Conservation (phyloP, 2,329 filamentous ascomycete species). For the Botrytis fabae region DNA sequence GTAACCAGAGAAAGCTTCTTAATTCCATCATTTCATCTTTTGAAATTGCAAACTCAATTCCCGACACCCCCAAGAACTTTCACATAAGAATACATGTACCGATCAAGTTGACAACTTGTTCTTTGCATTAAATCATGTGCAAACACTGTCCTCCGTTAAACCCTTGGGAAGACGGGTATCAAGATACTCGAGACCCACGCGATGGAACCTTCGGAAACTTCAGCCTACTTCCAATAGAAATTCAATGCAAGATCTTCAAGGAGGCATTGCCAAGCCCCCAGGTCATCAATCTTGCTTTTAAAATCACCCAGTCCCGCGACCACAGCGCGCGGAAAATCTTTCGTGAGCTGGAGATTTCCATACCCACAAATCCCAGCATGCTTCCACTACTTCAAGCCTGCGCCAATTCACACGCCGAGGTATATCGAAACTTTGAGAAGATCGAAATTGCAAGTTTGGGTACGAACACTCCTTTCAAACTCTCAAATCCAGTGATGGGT, state of each 20-base stretch:
- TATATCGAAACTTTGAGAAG: not conserved
- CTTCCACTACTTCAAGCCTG: not conserved
- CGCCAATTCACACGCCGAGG: not conserved
- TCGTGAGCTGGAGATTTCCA: not conserved
- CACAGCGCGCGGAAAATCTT: not conserved
- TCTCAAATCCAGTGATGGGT: not conserved
- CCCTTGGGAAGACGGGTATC: not conserved
- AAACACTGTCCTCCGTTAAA: not conserved
- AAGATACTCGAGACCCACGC: not conserved
- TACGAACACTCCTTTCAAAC: not conserved
- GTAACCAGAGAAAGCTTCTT: not conserved
- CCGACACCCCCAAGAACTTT: not conserved
- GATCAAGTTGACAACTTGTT: not conserved
- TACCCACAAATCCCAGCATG: not conserved
- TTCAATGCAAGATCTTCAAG: not conserved
- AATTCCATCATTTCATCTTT: not conserved
- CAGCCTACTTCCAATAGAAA: not conserved
- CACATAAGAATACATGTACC: too few relatives aligned
- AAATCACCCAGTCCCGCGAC: not conserved
- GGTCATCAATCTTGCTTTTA: not conserved
- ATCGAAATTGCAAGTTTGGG: fast-evolving
- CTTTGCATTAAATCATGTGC: not conserved
- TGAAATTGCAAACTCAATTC: not conserved
- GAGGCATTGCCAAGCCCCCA: not conserved
- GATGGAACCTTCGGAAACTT: not conserved